Evolutionary conservation across 495 filamentous ascomycete species (phyloP), one percentile per base, ranked within the genome.

Genomic region (Elaphomyces granulatus): DNA sequence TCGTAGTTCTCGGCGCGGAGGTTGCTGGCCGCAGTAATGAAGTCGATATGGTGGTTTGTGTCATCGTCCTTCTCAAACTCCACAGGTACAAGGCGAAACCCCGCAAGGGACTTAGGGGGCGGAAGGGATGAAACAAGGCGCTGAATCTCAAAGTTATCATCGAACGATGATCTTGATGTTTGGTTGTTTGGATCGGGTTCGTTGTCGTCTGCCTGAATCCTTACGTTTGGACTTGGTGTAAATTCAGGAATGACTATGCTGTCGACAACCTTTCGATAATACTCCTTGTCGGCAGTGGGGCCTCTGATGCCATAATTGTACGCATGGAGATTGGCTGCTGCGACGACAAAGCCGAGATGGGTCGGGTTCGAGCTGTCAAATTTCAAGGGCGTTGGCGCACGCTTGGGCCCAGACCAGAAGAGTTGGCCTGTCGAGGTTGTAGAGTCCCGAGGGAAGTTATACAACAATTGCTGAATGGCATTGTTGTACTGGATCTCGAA

Each of bases 61-160:
- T 96, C 92, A 46, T 99, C 90, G 50, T 99, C 92, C 69, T 99
- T 99, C 66, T 99, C 92, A 50, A 99, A 99, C 55, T 99, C 92
- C 9, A 96, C 92, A 1, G 87, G 83, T 32, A 73, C 73, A 33
- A 99, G 67, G 54, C 84, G 83, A 70, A 88, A 92, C 9, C 85
- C 85, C 20, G 81, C 78, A 20, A 96, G 64, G 8, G 75, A 70
- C 48, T 81, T 87, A 21, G 88, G 77, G 2, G 79, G 66, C 3
- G 92, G 92, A 15, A 99, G 68, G 35, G 56, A 52, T 2, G 61
- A 51, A 7, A 77, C 64, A 20, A 99, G 72, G 28, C 72, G 68
- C 43, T 80, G 61, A 20, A 95, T 66, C 49, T 84, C 83, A 9
- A 73, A 66, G 36, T 66, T 67, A 53, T 95, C 88, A 48, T 81